Conservation (phyloP, 2,329 filamentous ascomycete species). For the Ophiostoma himal-ulmi region DNA sequence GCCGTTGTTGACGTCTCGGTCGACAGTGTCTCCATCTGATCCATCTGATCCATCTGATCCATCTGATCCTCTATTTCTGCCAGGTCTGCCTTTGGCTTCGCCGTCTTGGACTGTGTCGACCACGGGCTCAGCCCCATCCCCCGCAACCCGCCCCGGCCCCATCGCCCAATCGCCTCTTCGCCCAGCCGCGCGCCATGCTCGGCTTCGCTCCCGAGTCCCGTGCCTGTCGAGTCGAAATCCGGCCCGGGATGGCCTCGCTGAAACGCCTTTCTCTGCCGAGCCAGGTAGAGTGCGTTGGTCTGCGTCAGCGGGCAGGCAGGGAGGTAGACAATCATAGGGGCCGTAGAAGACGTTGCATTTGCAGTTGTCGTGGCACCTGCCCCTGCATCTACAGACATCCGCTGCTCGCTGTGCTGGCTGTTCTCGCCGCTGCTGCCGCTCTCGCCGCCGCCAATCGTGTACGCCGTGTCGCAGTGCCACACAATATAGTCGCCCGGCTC, state of each 20-base stretch:
- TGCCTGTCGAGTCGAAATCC: slow-evolving; percentile 51
- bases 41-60: not conserved
- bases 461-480: slow-evolving; percentile 54
- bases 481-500: slow-evolving; percentile 53
- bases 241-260: slow-evolving; percentile 48
- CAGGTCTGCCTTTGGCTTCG: not conserved
- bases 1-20: not conserved
- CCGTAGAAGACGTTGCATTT: slow-evolving; percentile 25
- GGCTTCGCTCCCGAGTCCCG: slow-evolving; percentile 47
- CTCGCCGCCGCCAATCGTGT: slow-evolving; percentile 45
- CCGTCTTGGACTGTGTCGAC: slow-evolving; percentile 33
- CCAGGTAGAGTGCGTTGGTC: slow-evolving; percentile 52
- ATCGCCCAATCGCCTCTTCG: slow-evolving; percentile 48
- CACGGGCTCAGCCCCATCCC: slow-evolving; percentile 55
- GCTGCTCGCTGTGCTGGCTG: slow-evolving; percentile 27
- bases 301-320: slow-evolving; percentile 52
- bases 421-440: slow-evolving; percentile 24
- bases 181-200: slow-evolving; percentile 44
- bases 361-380: not conserved
- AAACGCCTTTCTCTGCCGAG: slow-evolving; percentile 53
- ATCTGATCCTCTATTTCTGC: not conserved
- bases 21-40: not conserved
- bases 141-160: slow-evolving; percentile 46
- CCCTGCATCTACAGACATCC: not conserved
- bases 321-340: slow-evolving; percentile 50